A percentile compares a stretch with the other conserved stretches of the same genome.
phyloP scores from a whole-genome alignment of 2,329 filamentous ascomycete genomes.

The Chalara sp. region DNA sequence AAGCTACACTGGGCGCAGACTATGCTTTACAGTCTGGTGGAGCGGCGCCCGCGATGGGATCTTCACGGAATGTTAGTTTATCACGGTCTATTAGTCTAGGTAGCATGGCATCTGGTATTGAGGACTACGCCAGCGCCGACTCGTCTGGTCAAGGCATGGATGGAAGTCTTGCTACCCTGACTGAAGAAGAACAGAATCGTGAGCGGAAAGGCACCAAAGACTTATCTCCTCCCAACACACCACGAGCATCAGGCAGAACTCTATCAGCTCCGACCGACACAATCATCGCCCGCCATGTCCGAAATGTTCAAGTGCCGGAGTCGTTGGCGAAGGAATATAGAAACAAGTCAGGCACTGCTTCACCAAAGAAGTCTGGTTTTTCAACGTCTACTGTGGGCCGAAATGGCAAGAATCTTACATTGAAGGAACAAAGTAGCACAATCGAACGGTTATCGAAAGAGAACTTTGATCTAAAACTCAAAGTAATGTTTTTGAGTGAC shows the following conservation, averaged over 20 bases:
- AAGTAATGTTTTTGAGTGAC: conserved; percentile 94
- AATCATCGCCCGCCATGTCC: conserved; percentile 78
- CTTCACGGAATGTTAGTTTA: conserved; percentile 42
- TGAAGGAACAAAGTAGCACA: conserved; percentile 96
- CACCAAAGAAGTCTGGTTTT: conserved; percentile 45
- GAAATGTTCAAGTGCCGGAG: conserved; percentile 85
- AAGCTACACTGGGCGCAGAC: conserved; percentile 69
- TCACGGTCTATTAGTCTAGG: conserved; percentile 79
- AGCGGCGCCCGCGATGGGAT: conserved; percentile 51
- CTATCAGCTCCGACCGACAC: conserved; percentile 73
- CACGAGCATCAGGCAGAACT: conserved; percentile 47
- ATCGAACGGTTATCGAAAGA: conserved; percentile 96
- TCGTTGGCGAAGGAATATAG: conserved; percentile 82
- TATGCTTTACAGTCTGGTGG: conserved; percentile 79
- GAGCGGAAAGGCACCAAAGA: conserved; percentile 43
- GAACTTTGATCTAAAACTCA: conserved; percentile 95
- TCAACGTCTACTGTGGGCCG: conserved; percentile 43
- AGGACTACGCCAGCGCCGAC: conserved; percentile 36
- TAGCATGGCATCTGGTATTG: conserved; percentile 74
- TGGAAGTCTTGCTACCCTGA: conserved; percentile 46
- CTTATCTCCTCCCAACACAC: conserved; percentile 56
- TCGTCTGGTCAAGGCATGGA: conserved; percentile 29
- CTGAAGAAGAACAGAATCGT: conserved; percentile 46
- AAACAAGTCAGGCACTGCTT: conserved; percentile 61
- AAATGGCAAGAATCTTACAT: conserved; percentile 66